Conservation (phyloP, 2,329 filamentous ascomycete genomes). For the Cercospora sesami region DNA sequence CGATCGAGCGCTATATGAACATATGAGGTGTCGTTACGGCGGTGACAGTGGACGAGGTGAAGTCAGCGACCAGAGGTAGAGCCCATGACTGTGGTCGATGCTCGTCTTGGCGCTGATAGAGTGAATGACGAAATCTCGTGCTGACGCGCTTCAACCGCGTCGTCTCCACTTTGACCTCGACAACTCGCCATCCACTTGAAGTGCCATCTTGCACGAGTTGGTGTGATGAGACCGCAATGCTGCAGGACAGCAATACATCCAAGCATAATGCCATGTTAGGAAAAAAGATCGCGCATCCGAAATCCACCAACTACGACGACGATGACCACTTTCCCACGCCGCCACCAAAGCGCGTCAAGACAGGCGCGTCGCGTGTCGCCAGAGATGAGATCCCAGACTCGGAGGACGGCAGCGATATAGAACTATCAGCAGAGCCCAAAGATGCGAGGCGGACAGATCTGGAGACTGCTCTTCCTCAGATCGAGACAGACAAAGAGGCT, state of each 20-base stretch:
- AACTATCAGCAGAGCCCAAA: slow-evolving; percentile 26
- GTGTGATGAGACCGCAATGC: slow-evolving; percentile 23
- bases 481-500: slow-evolving; percentile 67
- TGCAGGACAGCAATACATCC: slow-evolving; percentile 45
- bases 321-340: slow-evolving; percentile 39
- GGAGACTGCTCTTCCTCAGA: slow-evolving; percentile 68
- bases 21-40: neutral
- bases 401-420: slow-evolving; percentile 36
- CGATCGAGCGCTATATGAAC: neutral
- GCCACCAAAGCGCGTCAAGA: slow-evolving; percentile 44
- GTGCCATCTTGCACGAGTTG: neutral
- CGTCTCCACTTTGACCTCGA: slow-evolving; percentile 1
- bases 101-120: neutral
- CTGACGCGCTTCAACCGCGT: slow-evolving; percentile 7
- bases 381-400: slow-evolving; percentile 35
- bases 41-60: neutral
- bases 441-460: slow-evolving; percentile 61
- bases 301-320: slow-evolving; percentile 47
- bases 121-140: slow-evolving; percentile 11
- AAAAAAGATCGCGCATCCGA: slow-evolving; percentile 46
- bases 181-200: neutral
- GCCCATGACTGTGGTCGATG: neutral
- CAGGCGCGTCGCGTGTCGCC: slow-evolving; percentile 20
- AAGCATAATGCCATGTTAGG: slow-evolving; percentile 53
- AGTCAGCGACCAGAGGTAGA: neutral